phyloP scores from a whole-genome alignment of 148 eudicot species.

The Euryodendron excelsum region DNA sequence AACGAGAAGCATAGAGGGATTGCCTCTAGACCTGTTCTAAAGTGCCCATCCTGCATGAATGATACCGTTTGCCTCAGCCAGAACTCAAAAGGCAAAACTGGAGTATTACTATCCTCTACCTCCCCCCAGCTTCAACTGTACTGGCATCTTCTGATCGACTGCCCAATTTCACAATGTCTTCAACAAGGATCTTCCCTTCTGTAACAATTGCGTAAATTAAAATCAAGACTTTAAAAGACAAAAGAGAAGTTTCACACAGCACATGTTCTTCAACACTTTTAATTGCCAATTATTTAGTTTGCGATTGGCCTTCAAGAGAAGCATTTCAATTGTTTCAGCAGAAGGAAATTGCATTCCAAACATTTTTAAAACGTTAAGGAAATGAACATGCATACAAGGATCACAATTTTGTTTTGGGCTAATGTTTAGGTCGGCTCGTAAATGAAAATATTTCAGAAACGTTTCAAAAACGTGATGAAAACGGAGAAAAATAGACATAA shows the following conservation, averaged over 20 bases:
- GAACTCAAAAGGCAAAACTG: background rate
- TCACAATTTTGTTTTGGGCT: too few species aligned
- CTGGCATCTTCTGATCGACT: constrained; percentile 47
- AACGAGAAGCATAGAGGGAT: constrained; percentile 5
- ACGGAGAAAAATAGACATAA: too few species aligned
- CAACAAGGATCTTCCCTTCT: constrained; percentile 83
- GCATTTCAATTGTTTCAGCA: background rate
- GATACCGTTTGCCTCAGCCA: background rate
- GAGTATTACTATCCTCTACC: background rate
- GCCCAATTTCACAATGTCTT: constrained; percentile 73
- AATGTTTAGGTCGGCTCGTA: too few species aligned
- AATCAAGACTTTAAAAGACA: background rate
- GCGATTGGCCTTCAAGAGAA: background rate
- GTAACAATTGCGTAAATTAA: constrained; percentile 14
- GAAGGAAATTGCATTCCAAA: background rate
- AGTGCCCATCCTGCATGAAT: background rate
- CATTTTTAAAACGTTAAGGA: background rate
- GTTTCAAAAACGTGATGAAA: too few species aligned
- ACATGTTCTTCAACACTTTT: background rate
- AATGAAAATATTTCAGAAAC: too few species aligned
- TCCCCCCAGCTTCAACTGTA: constrained; percentile 20
- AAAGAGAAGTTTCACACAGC: background rate
- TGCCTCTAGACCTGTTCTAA: background rate
- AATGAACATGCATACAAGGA: too few species aligned
- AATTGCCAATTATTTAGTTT: background rate